Percentiles rank a stretch among this genome's conserved stretches.
Evolutionary conservation across 202 grass and related monocot genomes (phyloP).

Genomic region (Alloteropsis angusta): DNA sequence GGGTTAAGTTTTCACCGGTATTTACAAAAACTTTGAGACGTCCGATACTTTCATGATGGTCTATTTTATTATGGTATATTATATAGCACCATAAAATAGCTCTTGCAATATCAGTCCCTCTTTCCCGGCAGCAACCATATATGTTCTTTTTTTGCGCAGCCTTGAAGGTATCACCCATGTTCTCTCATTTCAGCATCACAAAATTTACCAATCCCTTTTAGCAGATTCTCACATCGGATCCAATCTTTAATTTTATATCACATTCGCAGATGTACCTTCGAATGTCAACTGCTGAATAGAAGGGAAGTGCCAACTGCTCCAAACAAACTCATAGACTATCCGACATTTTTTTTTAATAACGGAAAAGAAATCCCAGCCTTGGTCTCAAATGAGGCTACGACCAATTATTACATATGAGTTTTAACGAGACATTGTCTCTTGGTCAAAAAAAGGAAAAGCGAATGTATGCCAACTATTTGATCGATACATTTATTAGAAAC

Average conservation of each 20-base stretch:
- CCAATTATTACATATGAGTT: too few relatives aligned
- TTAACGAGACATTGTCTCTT: too few relatives aligned
- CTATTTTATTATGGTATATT: too few relatives aligned
- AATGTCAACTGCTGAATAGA: constrained; percentile 2
- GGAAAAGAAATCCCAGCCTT: too few relatives aligned
- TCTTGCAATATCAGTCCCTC: neutral
- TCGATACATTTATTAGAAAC: too few relatives aligned
- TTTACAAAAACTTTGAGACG: too few relatives aligned
- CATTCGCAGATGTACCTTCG: neutral
- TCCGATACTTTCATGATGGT: too few relatives aligned
- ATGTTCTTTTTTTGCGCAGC: neutral
- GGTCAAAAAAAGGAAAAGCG: too few relatives aligned
- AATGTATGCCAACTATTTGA: too few relatives aligned
- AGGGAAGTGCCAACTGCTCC: neutral
- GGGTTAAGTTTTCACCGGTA: too few relatives aligned
- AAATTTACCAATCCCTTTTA: neutral
- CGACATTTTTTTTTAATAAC: too few relatives aligned
- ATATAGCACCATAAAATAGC: neutral
- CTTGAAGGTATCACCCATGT: neutral
- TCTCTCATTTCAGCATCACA: neutral
- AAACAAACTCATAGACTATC: neutral
- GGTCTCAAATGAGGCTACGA: too few relatives aligned
- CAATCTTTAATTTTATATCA: neutral
- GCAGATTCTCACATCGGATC: neutral
- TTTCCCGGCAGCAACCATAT: neutral